Base-by-base conservation (phyloP, 352 stramenopile species). In the Globisporangium okanoganense region DNA sequence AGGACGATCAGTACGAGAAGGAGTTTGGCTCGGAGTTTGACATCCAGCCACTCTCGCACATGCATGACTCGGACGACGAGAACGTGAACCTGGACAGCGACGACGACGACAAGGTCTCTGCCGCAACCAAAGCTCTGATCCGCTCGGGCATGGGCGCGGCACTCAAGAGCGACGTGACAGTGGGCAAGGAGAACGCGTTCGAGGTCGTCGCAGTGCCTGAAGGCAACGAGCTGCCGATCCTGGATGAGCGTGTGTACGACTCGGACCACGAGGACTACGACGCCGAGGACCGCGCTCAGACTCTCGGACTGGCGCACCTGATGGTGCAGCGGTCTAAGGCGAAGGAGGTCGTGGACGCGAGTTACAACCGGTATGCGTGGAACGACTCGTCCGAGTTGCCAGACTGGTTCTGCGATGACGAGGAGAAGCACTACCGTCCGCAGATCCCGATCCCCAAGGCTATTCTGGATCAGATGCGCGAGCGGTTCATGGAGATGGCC, bases 311-410 rank as follows among this genome's bases (percentile, higher is more conserved):
- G 9, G 98, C 95, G 13, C 98, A 94, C 12, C 98, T 99, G 96
- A 99, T 99, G 92, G 82, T 99, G 9, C 87, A 97, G 36, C 92
- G 97, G 60, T 97, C 85, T 0, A 98, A 98, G 61, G 95, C 96
- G 8, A 99, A 99, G 71, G 95, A 98, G 25, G 68, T 99, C 56
- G 93, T 99, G 5, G 98, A 99, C 70, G 89, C 97, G 2, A 98
- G 91, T 27, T 99, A 99, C 89, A 99, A 99, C 75, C 94, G 98
- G 0, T 99, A 97, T 71, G 92, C 97, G 5, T 99, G 97, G 96
- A 99, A 99, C 71, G 97, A 99, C 76, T 86, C 94, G 1, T 51
- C 82, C 9, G 92, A 96, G 40, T 62, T 99, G 8, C 98, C 98
- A 0, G 91, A 99, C 59, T 99, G 98, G 98, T 99, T 99, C 69